Percentiles rank a stretch among this genome's conserved stretches.
Evolutionary conservation across 2,329 filamentous ascomycete species (phyloP).

Genomic region (Alternaria postmessia): DNA sequence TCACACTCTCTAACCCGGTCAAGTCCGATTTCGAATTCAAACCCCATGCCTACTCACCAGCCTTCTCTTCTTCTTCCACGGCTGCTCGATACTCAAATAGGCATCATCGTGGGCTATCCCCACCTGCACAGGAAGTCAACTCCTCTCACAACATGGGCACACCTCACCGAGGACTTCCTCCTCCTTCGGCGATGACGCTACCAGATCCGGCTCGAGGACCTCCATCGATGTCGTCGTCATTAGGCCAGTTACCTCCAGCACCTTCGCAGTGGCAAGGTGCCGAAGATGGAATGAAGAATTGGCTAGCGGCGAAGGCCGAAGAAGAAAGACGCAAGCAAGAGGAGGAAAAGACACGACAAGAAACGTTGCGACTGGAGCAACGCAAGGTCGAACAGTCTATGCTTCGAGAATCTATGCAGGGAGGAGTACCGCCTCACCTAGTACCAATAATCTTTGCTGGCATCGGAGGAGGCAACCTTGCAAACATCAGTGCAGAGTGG

Average conservation of each 20-base stretch:
- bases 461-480: conserved; percentile 58
- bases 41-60: conserved; percentile 59
- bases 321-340: conserved; percentile 63
- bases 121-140: conserved; percentile 53
- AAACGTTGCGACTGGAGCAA: conserved; percentile 59
- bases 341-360: conserved; percentile 62
- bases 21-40: conserved; percentile 59
- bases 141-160: conserved; percentile 57
- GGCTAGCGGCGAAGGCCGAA: conserved; percentile 61
- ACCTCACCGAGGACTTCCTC: conserved; percentile 62
- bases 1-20: conserved; percentile 59
- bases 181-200: conserved; percentile 61
- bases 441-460: conserved; percentile 64
- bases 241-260: conserved; percentile 55
- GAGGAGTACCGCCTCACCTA: conserved; percentile 60
- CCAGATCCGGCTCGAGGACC: conserved; percentile 56
- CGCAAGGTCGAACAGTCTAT: conserved; percentile 62
- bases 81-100: conserved; percentile 51
- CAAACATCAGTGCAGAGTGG: conserved; percentile 59
- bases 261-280: conserved; percentile 60
- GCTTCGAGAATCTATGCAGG: conserved; percentile 61
- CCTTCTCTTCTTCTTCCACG: conserved; percentile 50
- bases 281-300: conserved; percentile 62
- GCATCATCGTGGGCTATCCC: conserved; percentile 50
- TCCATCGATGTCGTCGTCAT: conserved; percentile 44